Percentiles rank a stretch among this genome's conserved stretches.
phyloP scores from a whole-genome alignment of 1,284 basidiomycete species.

The Malassezia obtusa region DNA sequence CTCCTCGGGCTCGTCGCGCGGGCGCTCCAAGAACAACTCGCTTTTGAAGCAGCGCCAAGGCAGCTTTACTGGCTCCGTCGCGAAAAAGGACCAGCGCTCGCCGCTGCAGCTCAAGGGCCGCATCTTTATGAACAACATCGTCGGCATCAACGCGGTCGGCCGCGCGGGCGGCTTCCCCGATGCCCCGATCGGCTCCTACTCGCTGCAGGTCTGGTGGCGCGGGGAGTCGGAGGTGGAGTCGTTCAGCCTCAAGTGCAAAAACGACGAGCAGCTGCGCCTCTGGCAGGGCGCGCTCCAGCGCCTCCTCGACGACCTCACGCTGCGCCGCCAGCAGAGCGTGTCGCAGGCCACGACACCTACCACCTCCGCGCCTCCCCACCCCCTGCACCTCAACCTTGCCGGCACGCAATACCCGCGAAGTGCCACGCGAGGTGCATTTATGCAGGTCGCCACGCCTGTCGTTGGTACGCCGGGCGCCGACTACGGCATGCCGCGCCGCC shows the following conservation, averaged over 20 bases:
- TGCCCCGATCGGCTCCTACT: conserved; percentile 37
- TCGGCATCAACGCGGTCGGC: conserved; percentile 57
- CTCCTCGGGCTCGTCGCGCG: conserved; percentile 42
- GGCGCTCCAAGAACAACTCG: conserved; percentile 31
- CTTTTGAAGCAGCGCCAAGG: conserved; percentile 25
- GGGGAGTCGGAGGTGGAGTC: conserved; percentile 81
- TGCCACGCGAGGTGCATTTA: not conserved
- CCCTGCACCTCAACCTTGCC: not conserved
- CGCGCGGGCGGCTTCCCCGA: conserved; percentile 25
- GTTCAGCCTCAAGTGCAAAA: conserved; percentile 83
- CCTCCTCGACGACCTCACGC: conserved; percentile 58
- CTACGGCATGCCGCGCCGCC: not conserved
- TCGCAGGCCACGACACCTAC: not conserved
- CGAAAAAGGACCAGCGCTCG: conserved; percentile 48
- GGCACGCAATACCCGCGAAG: not conserved
- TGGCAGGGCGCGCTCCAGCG: conserved; percentile 85
- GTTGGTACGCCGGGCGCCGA: not conserved
- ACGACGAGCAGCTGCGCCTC: conserved; percentile 80
- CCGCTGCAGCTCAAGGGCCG: conserved; percentile 85
- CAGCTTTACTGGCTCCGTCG: conserved; percentile 12
- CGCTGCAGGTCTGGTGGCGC: conserved; percentile 79
- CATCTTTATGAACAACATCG: conserved; percentile 95
- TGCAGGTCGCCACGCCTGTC: conserved; percentile 13
- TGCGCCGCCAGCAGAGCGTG: conserved; percentile 27
- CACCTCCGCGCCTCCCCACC: not conserved